Evolutionary conservation across 2,329 filamentous ascomycete species (phyloP).

Genomic region (Lachnum nothofagi): DNA sequence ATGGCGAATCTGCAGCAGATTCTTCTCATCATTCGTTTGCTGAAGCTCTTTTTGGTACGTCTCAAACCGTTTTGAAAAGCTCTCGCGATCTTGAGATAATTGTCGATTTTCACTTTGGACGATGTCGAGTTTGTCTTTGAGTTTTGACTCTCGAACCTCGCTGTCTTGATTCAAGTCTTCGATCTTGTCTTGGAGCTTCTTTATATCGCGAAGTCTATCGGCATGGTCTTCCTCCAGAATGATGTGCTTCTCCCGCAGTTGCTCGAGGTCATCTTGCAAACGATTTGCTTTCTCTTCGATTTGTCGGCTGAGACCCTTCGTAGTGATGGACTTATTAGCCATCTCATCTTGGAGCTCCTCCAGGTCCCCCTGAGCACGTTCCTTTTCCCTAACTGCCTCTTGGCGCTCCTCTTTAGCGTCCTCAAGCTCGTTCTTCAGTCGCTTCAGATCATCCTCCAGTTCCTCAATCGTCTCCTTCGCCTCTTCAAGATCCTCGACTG

Average conservation of each 20-base stretch:
- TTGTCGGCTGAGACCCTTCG: constrained; percentile 69
- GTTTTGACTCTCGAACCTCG: constrained; percentile 28
- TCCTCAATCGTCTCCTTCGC: constrained; percentile 55
- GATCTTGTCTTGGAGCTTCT: constrained; percentile 40
- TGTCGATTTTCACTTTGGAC: constrained; percentile 20
- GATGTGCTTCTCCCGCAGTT: constrained; percentile 42
- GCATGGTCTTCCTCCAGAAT: constrained; percentile 40
- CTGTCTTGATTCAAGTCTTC: constrained; percentile 30
- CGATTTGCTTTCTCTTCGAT: constrained; percentile 65
- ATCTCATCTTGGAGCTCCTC: constrained; percentile 70
- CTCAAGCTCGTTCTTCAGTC: constrained; percentile 50
- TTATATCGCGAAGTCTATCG: constrained; percentile 38
- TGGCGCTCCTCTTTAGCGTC: constrained; percentile 51
- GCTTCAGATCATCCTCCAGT: constrained; percentile 50
- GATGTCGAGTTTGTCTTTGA: constrained; percentile 40
- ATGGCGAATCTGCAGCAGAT: constrained; percentile 63
- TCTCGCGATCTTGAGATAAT: constrained; percentile 10
- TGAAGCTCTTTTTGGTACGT: constrained; percentile 56
- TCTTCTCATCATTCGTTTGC: constrained; percentile 59
- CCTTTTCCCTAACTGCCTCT: constrained; percentile 49
- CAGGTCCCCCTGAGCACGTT: constrained; percentile 54
- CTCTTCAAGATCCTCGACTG: constrained; percentile 49
- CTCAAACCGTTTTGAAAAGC: constrained; percentile 39
- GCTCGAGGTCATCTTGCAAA: constrained; percentile 61
- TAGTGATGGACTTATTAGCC: constrained; percentile 71